These are phyloP conservation scores for Globisporangium canariense DNA, from an alignment of 352 stramenopile genomes.

Conservation along the genomic window DNA sequence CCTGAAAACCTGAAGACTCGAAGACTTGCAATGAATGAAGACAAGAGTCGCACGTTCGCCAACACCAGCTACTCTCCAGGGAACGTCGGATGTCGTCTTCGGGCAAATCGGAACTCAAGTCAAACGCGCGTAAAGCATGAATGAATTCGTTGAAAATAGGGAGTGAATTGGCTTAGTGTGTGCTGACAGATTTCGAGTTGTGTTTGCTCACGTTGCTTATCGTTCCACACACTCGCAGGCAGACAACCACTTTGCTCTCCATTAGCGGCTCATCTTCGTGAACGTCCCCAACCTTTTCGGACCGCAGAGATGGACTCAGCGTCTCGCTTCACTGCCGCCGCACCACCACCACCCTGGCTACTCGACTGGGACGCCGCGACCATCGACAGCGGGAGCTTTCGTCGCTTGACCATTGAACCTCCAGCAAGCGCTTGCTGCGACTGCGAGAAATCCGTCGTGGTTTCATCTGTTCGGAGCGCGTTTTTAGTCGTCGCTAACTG, in stretches of 20 bases:
- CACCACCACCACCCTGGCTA: constrained; percentile 8
- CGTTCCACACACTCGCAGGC: not conserved
- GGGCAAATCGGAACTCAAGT: not conserved
- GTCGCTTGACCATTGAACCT: constrained; percentile 25
- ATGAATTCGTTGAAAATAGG: constrained; percentile 12
- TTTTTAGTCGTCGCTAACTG: constrained; percentile 28
- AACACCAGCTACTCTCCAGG: not conserved
- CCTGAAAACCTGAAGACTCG: too few relatives aligned
- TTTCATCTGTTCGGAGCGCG: constrained; percentile 19
- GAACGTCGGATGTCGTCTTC: not conserved
- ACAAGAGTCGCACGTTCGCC: not conserved
- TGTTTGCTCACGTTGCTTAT: not conserved
- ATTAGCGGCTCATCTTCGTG: constrained; percentile 35
- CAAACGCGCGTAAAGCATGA: constrained; percentile 2
- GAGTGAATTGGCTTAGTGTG: not conserved
- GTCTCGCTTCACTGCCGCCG: constrained; percentile 3
- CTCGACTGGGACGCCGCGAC: constrained; percentile 46
- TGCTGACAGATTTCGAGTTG: not conserved
- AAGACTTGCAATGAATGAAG: not conserved
- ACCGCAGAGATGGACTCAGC: constrained; percentile 24
- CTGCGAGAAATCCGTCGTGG: constrained; percentile 28
- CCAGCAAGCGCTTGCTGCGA: constrained; percentile 12
- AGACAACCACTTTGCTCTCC: not conserved
- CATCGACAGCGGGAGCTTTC: constrained; percentile 77
- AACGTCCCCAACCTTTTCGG: constrained; percentile 67